Evolutionary conservation across 2,329 filamentous ascomycete species (phyloP), one percentile per base, ranked within the genome.

Genomic region (Claviceps humidiphila): DNA sequence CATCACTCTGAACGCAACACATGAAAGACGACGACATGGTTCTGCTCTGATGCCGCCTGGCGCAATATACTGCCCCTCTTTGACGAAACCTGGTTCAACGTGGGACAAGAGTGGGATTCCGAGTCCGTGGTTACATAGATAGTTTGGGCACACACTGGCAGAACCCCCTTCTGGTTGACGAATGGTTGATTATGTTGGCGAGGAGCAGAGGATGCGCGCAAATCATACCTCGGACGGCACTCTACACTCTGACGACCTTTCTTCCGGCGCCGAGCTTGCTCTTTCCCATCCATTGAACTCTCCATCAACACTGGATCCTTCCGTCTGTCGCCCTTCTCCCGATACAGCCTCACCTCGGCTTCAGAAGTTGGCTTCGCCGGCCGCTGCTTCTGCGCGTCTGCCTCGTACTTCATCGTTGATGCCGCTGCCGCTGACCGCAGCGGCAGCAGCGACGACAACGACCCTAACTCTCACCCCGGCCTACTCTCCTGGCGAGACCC

Each of bases 341-440:
- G 51, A 44, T 24, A 46, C 49, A 39, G 49, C 48, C 37, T 56
- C 54, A 51, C 56, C 54, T 48, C 60, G 54, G 54, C 58, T 55
- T 49, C 59, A 54, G 54, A 60, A 57, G 52, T 58, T 58, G 43
- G 57, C 63, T 54, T 58, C 61, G 57, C 60, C 64, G 54, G 60
- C 59, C 43, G 60, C 60, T 45, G 52, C 66, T 42, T 61, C 63
- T 17, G 54, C 63, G 47, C 66, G 66, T 44, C 66, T 67, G 43
- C 69, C 71, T 47, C 69, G 71, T 55, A 68, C 66, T 26, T 73
- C 71, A 37, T 74, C 72, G 45, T 64, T 74, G 51, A 62, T 73
- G n/a, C 69, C 71, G 44, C 65, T 70, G 39, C 63, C 24, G 24
- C 24, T 24, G 24, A 26, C 45, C 41, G 46, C 49, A 24, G 54